Percentiles rank a stretch among this genome's conserved stretches.
phyloP scores from a whole-genome alignment of 495 filamentous ascomycete genomes.

The Margaritispora aquatica region DNA sequence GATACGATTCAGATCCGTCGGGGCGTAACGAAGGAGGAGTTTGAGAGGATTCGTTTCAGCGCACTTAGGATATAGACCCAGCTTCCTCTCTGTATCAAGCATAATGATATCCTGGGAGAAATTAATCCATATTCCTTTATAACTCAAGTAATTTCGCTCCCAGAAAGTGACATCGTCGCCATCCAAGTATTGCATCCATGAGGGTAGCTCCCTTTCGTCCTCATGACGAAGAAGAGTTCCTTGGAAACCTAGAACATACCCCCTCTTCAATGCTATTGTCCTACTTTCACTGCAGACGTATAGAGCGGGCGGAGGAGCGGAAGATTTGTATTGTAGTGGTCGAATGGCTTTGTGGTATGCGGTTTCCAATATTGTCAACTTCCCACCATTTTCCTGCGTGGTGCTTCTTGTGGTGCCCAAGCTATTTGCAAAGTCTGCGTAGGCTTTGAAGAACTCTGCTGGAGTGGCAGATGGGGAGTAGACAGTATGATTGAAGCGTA shows the following conservation, averaged over 20 bases:
- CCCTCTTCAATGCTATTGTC: not conserved
- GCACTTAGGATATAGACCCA: not conserved
- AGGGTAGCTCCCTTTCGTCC: not conserved
- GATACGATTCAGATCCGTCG: not conserved
- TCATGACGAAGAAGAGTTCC: not conserved
- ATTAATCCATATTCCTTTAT: not conserved
- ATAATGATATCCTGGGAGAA: not conserved
- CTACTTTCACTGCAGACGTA: constrained; percentile 2
- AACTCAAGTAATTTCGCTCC: not conserved
- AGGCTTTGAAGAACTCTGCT: not conserved
- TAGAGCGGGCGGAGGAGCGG: not conserved
- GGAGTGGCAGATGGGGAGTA: not conserved
- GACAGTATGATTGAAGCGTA: not conserved
- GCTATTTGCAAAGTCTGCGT: not conserved
- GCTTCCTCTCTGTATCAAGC: not conserved
- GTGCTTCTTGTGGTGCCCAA: not conserved
- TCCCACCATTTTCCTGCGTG: not conserved
- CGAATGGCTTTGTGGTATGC: not conserved
- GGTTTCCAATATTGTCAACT: not conserved
- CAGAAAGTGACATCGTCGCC: not conserved
- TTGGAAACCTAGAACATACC: constrained; percentile 3
- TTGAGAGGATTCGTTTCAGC: not conserved
- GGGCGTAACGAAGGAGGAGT: not conserved
- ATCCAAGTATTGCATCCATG: not conserved
- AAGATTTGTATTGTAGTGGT: not conserved